Evolutionary conservation across 2,329 filamentous ascomycete genomes (phyloP), one percentile per base, ranked within the genome.

Genomic region (Talaromyces sp.): DNA sequence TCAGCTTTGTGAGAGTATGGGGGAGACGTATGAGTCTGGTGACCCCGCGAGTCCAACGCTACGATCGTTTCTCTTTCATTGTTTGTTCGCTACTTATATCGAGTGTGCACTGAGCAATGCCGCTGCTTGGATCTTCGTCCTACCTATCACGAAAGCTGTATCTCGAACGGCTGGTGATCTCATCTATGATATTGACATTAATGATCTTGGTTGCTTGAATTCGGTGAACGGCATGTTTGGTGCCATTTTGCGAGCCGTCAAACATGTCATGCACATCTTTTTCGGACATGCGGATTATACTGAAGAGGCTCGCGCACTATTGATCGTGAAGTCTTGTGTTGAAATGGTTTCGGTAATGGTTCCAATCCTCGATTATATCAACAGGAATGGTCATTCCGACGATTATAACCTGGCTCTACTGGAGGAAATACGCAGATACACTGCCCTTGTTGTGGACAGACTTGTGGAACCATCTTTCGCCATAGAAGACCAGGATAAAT

Each of bases 21-120:
- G 72, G 28, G 74, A 76, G 3, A 73, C 71, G 0, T 73, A 76
- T 37, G 82, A 84, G 66, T 66, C 66, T 3, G 80, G 80, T 9
- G 68, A 73, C 44, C 52, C 67, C 1, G 65, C 69, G 1, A 78
- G 73, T 57, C 79, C 80, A 16, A 82, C 78, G 2, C 74, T 88
- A 37, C 79, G 83, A 6, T 74, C 78, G 7, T 79, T 84, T 6
- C 71, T 88, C 7, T 68, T 86, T 18, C 80, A 81, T 61, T 79
- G 78, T 44, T 77, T 87, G 14, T 81, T 87, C 60, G 84, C 85
- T 2, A 80, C 80, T 2, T 88, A 87, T 68, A 75, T 87, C 28
- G 79, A 82, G 66, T 71, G 69, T 1, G 73, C 80, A 0, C 79
- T 85, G 58, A 72, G 68, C 14, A 80, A 77, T 14, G 66, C 75